Evolutionary conservation across 768 basidiomycete species (phyloP).

Genomic region (Fistulinella prunicolor): DNA sequence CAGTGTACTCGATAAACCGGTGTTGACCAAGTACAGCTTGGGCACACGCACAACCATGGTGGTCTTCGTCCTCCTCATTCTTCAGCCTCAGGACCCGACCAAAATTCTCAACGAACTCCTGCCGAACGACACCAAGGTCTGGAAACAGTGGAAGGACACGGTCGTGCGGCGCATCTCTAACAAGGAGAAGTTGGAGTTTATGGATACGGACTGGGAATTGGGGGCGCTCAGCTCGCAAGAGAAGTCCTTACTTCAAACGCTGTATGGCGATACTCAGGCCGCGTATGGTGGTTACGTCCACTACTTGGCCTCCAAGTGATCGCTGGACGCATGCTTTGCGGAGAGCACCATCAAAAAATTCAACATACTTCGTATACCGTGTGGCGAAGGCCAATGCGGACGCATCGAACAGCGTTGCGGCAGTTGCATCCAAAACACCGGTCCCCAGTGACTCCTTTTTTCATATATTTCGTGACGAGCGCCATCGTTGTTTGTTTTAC

Average conservation of each 20-base stretch:
- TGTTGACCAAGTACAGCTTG: constrained; percentile 23
- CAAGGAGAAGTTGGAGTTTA: constrained; percentile 25
- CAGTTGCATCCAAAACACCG: too few relatives aligned
- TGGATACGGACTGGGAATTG: constrained; percentile 21
- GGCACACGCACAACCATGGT: constrained; percentile 28
- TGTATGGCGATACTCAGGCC: constrained; percentile 22
- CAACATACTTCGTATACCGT: too few relatives aligned
- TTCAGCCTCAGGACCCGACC: constrained; percentile 18
- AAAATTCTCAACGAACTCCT: constrained; percentile 23
- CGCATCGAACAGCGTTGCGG: too few relatives aligned
- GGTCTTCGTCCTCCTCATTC: constrained; percentile 22
- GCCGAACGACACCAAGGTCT: constrained; percentile 30
- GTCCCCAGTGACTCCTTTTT: too few relatives aligned
- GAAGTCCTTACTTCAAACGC: constrained; percentile 18
- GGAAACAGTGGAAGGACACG: constrained; percentile 26
- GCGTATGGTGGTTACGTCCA: constrained; percentile 26
- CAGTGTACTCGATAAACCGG: constrained; percentile 21
- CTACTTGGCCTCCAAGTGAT: constrained; percentile 8
- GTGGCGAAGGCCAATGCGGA: too few relatives aligned
- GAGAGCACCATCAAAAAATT: too few relatives aligned
- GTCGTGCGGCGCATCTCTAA: constrained; percentile 14
- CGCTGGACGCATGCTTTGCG: background rate
- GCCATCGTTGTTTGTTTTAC: too few relatives aligned
- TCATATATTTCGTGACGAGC: too few relatives aligned
- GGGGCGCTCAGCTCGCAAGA: constrained; percentile 15